A percentile compares a stretch with the other conserved stretches of the same genome.
Evolutionary conservation across 1,284 basidiomycete genomes (phyloP).

Genomic region (Tylopilus orsonianus): DNA sequence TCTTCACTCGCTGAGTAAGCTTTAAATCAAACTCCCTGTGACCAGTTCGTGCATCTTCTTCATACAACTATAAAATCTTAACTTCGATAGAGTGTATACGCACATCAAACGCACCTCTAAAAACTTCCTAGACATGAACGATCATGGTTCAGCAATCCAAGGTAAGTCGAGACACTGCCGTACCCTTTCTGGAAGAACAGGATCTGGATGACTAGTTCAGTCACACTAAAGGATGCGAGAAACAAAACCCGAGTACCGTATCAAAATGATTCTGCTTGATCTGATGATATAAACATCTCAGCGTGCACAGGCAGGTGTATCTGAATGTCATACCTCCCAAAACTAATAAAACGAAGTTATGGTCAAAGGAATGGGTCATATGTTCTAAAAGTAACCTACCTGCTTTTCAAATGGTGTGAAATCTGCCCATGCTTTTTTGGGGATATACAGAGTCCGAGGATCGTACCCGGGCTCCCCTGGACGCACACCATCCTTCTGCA

Average conservation of each 20-base stretch:
- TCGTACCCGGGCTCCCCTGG: slow-evolving; percentile 91
- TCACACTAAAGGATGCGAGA: background rate
- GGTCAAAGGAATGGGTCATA: background rate
- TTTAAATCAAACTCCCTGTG: slow-evolving; percentile 94
- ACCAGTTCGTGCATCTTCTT: slow-evolving; percentile 89
- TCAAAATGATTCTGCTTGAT: slow-evolving; percentile 96
- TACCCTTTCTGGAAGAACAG: slow-evolving; percentile 98
- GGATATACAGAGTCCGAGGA: slow-evolving; percentile 85
- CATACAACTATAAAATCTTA: slow-evolving; percentile 70
- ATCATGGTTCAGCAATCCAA: background rate
- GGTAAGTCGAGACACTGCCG: slow-evolving; percentile 25
- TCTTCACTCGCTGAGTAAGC: slow-evolving; percentile 89
- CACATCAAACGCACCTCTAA: slow-evolving; percentile 48
- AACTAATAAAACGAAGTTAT: slow-evolving; percentile 59
- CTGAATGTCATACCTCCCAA: slow-evolving; percentile 67
- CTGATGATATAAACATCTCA: slow-evolving; percentile 28
- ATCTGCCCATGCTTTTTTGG: slow-evolving; percentile 72
- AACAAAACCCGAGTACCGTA: slow-evolving; percentile 48
- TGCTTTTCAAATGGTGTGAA: slow-evolving; percentile 98
- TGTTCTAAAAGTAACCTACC: slow-evolving; percentile 39
- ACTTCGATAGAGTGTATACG: background rate
- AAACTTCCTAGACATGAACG: slow-evolving; percentile 52
- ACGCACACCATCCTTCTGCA: slow-evolving; percentile 78
- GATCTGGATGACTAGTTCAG: slow-evolving; percentile 47
- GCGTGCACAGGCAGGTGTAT: background rate